These are phyloP conservation scores for Penstemon newberryi DNA, from an alignment of 257 asterid genomes.

Conservation along the genomic window DNA sequence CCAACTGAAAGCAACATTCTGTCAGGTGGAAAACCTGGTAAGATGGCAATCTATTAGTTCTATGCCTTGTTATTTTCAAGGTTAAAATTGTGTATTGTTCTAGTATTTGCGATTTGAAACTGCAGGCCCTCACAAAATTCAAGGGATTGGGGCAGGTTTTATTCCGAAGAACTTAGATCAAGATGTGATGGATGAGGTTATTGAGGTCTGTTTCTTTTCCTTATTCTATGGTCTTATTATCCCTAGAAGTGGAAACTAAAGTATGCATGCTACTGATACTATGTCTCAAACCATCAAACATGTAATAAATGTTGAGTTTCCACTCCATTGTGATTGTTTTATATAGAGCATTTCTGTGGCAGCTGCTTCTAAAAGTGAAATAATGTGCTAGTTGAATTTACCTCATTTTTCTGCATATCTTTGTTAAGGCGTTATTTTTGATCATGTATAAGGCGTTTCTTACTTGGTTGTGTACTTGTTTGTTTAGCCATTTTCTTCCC, in stretches of 20 bases:
- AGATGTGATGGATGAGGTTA: conserved; percentile 92
- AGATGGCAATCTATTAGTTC: conserved; percentile 40
- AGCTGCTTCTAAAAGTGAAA: no score
- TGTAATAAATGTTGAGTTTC: neutral
- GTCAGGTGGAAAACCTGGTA: conserved; percentile 99
- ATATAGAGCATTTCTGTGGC: no score
- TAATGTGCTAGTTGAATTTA: no score
- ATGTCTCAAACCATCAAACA: no score
- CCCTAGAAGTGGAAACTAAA: no score
- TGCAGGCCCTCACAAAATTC: conserved; percentile 99
- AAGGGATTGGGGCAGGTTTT: conserved; percentile 99
- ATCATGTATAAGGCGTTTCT: neutral
- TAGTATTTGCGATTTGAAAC: conserved; percentile 66
- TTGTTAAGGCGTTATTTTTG: no score
- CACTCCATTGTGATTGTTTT: neutral
- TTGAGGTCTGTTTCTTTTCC: conserved; percentile 55
- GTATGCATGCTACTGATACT: no score
- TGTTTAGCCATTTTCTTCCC: conserved; percentile 9
- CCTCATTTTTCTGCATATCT: no score
- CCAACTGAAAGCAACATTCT: conserved; percentile 91
- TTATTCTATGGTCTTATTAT: conserved; percentile 1
- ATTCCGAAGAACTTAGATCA: conserved; percentile 90
- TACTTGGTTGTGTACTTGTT: neutral
- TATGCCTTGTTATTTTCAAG: conserved; percentile 30
- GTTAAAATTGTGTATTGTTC: conserved; percentile 48